Percentiles rank a stretch among this genome's conserved stretches.
phyloP scores from a whole-genome alignment of 2,329 filamentous ascomycete species.

The Pyricularia sp. region DNA sequence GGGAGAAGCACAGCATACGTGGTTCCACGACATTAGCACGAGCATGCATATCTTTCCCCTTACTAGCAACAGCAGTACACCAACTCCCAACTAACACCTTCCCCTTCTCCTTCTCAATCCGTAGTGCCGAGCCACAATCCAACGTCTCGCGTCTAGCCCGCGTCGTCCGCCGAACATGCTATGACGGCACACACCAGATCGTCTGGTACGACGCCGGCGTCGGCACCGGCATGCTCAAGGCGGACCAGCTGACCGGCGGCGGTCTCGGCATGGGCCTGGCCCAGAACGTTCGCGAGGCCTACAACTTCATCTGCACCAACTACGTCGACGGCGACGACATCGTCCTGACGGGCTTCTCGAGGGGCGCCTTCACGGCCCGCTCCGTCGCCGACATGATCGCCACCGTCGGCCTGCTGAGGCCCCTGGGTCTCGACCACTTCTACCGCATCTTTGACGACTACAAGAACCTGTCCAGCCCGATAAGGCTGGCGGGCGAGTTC shows the following conservation, averaged over 20 bases:
- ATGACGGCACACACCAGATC: constrained; percentile 18
- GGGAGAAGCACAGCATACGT: background rate
- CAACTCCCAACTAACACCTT: background rate
- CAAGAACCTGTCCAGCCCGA: constrained; percentile 19
- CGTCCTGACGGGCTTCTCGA: constrained; percentile 27
- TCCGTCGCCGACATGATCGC: constrained; percentile 27
- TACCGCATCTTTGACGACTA: constrained; percentile 30
- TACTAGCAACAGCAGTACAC: background rate
- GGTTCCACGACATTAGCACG: background rate
- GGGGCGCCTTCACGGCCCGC: constrained; percentile 29
- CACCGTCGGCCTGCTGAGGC: constrained; percentile 29
- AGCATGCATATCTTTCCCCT: background rate
- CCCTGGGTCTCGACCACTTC: constrained; percentile 30
- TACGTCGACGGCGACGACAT: constrained; percentile 26
- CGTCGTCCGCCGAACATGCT: constrained; percentile 15
- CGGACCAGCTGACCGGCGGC: constrained; percentile 21
- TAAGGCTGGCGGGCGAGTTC: constrained; percentile 14
- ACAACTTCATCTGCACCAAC: constrained; percentile 28
- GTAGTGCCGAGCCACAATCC: constrained; percentile 15
- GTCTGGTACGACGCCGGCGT: constrained; percentile 22
- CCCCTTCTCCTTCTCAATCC: background rate
- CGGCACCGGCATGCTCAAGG: constrained; percentile 17
- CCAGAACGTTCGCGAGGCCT: constrained; percentile 24
- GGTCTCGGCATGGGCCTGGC: constrained; percentile 23
- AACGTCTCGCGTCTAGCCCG: constrained; percentile 20